Evolutionary conservation across 345 rosid genomes (phyloP).

Genomic region (Rubroshorea leprosula): DNA sequence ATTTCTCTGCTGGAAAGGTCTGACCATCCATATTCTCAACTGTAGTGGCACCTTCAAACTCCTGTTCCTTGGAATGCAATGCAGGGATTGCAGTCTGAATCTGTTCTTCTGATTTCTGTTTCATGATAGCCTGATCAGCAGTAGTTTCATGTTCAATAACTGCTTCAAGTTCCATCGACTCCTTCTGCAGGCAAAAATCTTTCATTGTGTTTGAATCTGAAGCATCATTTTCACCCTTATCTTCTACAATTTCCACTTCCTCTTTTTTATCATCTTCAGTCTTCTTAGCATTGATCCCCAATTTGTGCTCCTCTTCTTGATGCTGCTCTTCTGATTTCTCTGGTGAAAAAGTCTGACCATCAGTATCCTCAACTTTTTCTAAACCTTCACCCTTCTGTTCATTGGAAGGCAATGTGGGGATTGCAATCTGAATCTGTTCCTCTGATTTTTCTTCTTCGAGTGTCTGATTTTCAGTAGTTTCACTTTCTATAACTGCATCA

Average conservation of each 20-base stretch:
- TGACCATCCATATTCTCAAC: not conserved
- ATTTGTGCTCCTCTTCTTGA: slow-evolving; percentile 8
- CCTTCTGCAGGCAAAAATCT: slow-evolving; percentile 16
- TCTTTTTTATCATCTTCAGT: slow-evolving; percentile 13
- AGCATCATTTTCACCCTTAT: too few relatives aligned
- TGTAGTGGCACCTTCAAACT: not conserved
- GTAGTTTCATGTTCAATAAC: slow-evolving; percentile 16
- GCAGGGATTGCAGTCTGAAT: slow-evolving; percentile 22
- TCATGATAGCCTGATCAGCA: slow-evolving; percentile 15
- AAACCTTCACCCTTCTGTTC: not conserved
- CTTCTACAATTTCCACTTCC: slow-evolving; percentile 9
- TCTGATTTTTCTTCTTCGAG: slow-evolving; percentile 2
- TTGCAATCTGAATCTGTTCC: slow-evolving; percentile 1
- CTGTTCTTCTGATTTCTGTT: slow-evolving; percentile 24
- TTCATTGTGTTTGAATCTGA: too few relatives aligned
- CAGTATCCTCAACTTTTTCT: not conserved
- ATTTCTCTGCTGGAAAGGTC: not conserved
- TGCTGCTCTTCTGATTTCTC: not conserved
- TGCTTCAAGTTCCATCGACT: slow-evolving; percentile 18
- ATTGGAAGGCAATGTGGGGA: slow-evolving; percentile 13
- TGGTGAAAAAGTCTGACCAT: not conserved
- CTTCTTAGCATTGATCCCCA: not conserved
- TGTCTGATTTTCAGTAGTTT: not conserved
- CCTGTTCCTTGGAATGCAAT: slow-evolving; percentile 23
- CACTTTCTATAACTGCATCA: slow-evolving; percentile 1